phyloP scores from a whole-genome alignment of 345 rosid genomes.

The Mallotus nudiflorus region DNA sequence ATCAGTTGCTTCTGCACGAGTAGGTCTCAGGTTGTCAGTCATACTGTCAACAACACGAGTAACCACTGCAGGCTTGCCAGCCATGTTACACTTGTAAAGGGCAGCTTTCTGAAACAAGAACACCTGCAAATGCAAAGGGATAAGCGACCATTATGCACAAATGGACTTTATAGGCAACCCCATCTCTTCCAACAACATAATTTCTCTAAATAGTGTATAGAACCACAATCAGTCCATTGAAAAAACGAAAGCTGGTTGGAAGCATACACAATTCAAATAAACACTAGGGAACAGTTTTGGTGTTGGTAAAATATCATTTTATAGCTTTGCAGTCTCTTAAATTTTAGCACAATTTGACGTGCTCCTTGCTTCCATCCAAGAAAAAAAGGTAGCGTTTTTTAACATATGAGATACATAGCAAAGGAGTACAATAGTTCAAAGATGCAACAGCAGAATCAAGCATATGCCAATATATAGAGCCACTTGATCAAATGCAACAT shows the following conservation, averaged over 20 bases:
- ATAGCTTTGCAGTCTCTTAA: too few species aligned
- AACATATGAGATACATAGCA: background rate
- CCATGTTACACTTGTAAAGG: conserved; percentile 95
- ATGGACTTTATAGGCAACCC: background rate
- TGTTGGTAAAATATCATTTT: too few species aligned
- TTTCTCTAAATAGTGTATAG: too few species aligned
- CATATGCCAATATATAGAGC: background rate
- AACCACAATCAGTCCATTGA: too few species aligned
- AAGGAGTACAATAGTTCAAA: background rate
- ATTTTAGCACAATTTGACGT: background rate
- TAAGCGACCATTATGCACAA: conserved; percentile 8
- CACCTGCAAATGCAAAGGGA: conserved; percentile 51
- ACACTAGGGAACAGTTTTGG: background rate
- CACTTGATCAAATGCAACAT: background rate
- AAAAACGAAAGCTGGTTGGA: too few species aligned
- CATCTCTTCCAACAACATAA: too few species aligned
- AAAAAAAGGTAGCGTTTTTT: background rate
- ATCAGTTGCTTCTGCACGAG: conserved; percentile 99
- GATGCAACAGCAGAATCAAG: conserved; percentile 3
- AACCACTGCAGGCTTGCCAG: conserved; percentile 93
- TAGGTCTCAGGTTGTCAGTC: conserved; percentile 92
- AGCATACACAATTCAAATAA: background rate
- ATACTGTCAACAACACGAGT: conserved; percentile 99
- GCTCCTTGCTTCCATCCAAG: background rate
- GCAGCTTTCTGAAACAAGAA: conserved; percentile 95